Percentiles rank a stretch among this genome's conserved stretches.
phyloP scores from a whole-genome alignment of 805 yeast genomes.

The Kodamaea leandrae region DNA sequence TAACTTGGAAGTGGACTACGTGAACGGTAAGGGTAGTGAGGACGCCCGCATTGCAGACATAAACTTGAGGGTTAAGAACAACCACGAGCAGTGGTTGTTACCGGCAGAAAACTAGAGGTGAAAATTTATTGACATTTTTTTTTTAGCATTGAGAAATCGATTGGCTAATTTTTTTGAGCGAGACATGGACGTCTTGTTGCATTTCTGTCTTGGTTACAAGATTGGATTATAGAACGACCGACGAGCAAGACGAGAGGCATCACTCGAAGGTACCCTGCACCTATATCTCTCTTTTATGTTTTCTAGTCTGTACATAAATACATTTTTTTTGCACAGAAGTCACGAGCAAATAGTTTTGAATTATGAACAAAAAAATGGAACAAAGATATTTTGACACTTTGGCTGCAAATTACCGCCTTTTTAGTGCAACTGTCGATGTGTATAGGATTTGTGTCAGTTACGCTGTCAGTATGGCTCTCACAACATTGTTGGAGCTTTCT shows the following conservation, averaged over 20 bases:
- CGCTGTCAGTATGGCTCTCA: too few relatives aligned
- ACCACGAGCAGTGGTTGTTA: slow-evolving; percentile 69
- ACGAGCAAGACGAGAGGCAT: slow-evolving; percentile 2
- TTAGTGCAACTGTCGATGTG: too few relatives aligned
- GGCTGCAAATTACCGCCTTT: too few relatives aligned
- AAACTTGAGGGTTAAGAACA: slow-evolving; percentile 58
- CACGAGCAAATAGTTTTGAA: not conserved
- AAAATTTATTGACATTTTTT: not conserved
- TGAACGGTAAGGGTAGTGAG: slow-evolving; percentile 29
- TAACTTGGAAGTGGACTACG: slow-evolving; percentile 47
- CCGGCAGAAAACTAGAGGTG: slow-evolving; percentile 26
- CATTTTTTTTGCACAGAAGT: slow-evolving; percentile 1
- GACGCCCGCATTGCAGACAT: slow-evolving; percentile 43
- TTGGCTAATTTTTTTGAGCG: slow-evolving; percentile 2
- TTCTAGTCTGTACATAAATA: slow-evolving; percentile 5
- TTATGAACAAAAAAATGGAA: too few relatives aligned
- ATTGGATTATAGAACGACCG: slow-evolving; percentile 4
- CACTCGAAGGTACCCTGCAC: slow-evolving; percentile 4
- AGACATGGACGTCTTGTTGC: slow-evolving; percentile 5
- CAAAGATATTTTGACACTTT: not conserved
- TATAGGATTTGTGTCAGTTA: too few relatives aligned
- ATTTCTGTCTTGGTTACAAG: slow-evolving; percentile 5
- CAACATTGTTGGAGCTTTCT: too few relatives aligned
- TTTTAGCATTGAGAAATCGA: too few relatives aligned
- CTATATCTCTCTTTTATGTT: slow-evolving; percentile 2